Evolutionary conservation across 108 stramenopile species (phyloP).

Genomic region (Nannochloropsis granulata): DNA sequence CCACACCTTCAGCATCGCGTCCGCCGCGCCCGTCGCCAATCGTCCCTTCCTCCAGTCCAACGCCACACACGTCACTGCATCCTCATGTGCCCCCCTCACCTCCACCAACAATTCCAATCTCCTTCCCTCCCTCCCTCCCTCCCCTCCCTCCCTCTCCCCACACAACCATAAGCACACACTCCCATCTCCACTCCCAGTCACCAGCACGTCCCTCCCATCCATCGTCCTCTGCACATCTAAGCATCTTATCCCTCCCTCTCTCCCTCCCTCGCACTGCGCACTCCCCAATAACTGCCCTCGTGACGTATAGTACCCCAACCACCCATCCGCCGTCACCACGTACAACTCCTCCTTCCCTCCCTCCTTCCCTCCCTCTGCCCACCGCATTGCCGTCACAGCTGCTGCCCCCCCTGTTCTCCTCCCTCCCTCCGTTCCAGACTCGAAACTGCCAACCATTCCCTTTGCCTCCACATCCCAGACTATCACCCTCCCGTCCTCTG

Average conservation of each 20-base stretch:
- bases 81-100: background rate
- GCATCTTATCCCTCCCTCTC: background rate
- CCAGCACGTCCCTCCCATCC: background rate
- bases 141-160: background rate
- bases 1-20: background rate
- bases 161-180: background rate
- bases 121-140: background rate
- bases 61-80: background rate
- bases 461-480: constrained; percentile 16
- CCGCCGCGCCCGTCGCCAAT: background rate
- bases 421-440: constrained; percentile 25
- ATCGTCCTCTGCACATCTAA: background rate
- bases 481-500: constrained; percentile 33
- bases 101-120: background rate
- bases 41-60: background rate
- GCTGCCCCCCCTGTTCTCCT: constrained; percentile 19
- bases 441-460: background rate
- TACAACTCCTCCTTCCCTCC: constrained; percentile 25
- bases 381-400: constrained; percentile 26
- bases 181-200: background rate
- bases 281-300: background rate
- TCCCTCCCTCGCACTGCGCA: background rate
- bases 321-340: background rate
- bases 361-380: constrained; percentile 10
- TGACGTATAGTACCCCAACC: background rate